Base-by-base conservation (phyloP, 73 alveolate genomes). In the Paramecium caudatum region DNA sequence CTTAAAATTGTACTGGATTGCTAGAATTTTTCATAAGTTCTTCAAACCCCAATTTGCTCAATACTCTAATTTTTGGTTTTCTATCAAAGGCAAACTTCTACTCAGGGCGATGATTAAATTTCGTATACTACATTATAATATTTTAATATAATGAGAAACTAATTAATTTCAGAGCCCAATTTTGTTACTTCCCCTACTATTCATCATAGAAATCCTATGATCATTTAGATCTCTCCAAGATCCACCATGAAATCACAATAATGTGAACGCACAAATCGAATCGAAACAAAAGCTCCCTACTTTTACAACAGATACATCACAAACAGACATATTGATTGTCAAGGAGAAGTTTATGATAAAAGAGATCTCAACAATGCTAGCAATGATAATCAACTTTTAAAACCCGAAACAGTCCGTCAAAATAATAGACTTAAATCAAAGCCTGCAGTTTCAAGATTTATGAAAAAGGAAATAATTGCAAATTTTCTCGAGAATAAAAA, bases 311-410 rank as follows among this genome's bases (percentile, higher is more conserved):
- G 30, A 9, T 55, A 7, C 17, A 5, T 65, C 19, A 25, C 62
- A 4, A 74, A 74, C 43, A 37, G 88, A 17, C 88, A 74, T 43
- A 16, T 30, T 13, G 68, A 74, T 74, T 74, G 88, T n/a, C 12
- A 74, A 21, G 62, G 68, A 23, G 88, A 74, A 74, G 47, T 16
- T 6, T 74, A 41, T 74, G 68, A 41, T 4, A 74, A 8, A 41
- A 74, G 47, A 74, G 69, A 74, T 43, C 47, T 74, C 13, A 45
- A 27, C 5, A 74, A 30, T 27, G 88, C 68, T n/a, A 74, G 68
- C 7, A 39, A 30, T 3, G 88, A 74, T 41, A 45, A 41, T 3
- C 33, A 74, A 43, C 32, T 74, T 8, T 45, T 74, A 25, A 74
- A 74, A 21, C 88, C 88, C 6, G 47, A 21, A 23, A 74, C 88